A percentile compares a stretch with the other conserved stretches of the same genome.
These are phyloP conservation scores for Leishmania tropica DNA, from an alignment of 208 protist species.

Conservation along the genomic window DNA sequence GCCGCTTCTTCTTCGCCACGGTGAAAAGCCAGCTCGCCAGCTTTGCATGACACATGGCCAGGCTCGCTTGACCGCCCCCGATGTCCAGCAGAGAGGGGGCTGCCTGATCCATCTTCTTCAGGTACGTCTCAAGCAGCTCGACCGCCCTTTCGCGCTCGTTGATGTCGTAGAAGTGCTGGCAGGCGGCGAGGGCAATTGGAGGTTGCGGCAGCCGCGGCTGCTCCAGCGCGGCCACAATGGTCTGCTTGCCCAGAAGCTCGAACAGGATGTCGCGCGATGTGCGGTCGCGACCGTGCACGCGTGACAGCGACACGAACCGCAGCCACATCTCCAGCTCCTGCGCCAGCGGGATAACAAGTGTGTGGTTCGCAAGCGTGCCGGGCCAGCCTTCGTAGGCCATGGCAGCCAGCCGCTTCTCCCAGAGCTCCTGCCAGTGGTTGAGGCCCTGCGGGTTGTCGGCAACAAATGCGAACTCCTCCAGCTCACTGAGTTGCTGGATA, in stretches of 20 bases:
- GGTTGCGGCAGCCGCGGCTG: constrained; percentile 61
- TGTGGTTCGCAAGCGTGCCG: constrained; percentile 96
- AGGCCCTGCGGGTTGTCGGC: constrained; percentile 60
- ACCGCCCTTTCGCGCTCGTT: constrained; percentile 70
- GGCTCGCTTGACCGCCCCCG: constrained; percentile 34
- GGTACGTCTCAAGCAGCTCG: constrained; percentile 69
- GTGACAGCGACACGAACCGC: constrained; percentile 96
- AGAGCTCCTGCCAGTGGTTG: constrained; percentile 84
- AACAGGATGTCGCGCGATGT: constrained; percentile 91
- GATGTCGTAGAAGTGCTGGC: constrained; percentile 90
- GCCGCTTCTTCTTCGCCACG: constrained; percentile 24
- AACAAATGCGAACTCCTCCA: constrained; percentile 97
- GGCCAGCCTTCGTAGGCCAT: constrained; percentile 97
- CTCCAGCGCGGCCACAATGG: constrained; percentile 61
- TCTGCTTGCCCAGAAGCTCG: constrained; percentile 80
- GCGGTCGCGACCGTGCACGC: constrained; percentile 84
- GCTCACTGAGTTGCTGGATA: constrained; percentile 98
- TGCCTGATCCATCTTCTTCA: constrained; percentile 51
- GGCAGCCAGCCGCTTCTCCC: constrained; percentile 79
- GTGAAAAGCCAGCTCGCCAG: constrained; percentile 83
- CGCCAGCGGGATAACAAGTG: constrained; percentile 92
- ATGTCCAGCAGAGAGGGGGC: constrained; percentile 7
- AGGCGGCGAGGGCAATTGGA: constrained; percentile 75
- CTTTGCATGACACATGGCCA: constrained; percentile 86
- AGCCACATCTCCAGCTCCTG: constrained; percentile 97